Conservation (phyloP, 345 rosid genomes). For the Mallotus nudiflorus region DNA sequence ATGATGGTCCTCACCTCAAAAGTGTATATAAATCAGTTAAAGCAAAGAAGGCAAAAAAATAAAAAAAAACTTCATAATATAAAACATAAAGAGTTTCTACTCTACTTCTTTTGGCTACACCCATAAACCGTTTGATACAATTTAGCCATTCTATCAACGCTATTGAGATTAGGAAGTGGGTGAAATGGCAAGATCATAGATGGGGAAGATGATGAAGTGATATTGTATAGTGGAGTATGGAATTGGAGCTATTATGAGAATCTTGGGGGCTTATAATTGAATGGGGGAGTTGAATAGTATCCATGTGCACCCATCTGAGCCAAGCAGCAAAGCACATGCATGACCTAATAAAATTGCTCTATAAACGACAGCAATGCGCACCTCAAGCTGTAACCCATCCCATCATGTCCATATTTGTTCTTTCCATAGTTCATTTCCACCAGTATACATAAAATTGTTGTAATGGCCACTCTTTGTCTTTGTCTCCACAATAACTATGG, state of each 20-base stretch:
- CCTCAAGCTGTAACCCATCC: slow-evolving; percentile 10
- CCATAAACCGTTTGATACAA: background rate
- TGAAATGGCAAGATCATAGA: background rate
- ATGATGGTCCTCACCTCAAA: slow-evolving; percentile 1
- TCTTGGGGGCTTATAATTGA: slow-evolving; percentile 12
- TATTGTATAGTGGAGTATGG: background rate
- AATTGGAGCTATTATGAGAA: background rate
- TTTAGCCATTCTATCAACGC: background rate
- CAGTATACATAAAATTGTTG: background rate
- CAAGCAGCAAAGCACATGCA: slow-evolving; percentile 9
- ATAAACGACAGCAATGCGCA: background rate
- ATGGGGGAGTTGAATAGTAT: background rate
- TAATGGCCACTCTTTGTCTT: background rate
- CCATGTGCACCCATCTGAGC: slow-evolving; percentile 22
- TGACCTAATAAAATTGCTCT: background rate
- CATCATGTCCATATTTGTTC: slow-evolving; percentile 5
- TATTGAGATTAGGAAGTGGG: background rate
- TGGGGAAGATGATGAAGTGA: background rate
- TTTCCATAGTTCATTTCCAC: background rate
- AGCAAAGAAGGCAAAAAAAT: background rate
- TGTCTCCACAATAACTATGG: too few species aligned
- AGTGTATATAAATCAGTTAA: background rate
- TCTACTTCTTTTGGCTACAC: background rate
- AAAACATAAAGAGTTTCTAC: background rate
- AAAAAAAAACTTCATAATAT: too few species aligned